These are phyloP conservation scores for Calophaca sinica DNA, from an alignment of 306 rosid genomes.

Conservation along the genomic window DNA sequence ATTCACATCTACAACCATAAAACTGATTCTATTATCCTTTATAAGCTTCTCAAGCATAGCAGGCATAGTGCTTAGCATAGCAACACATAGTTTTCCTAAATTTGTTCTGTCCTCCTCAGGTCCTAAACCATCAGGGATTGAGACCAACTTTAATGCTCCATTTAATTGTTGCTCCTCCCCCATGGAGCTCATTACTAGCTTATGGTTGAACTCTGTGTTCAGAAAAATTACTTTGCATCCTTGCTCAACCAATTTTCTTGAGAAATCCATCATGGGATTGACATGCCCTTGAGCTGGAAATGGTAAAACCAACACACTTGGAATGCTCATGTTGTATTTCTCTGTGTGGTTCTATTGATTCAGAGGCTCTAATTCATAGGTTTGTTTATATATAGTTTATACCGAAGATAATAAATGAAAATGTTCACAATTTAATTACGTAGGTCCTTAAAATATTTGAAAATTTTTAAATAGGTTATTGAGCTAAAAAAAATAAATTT, in stretches of 20 bases:
- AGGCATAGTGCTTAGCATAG: conserved; percentile 42
- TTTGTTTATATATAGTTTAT: too few relatives aligned
- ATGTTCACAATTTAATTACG: too few relatives aligned
- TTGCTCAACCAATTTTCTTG: conserved; percentile 38
- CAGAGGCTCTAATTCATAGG: neutral
- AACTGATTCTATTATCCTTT: conserved; percentile 19
- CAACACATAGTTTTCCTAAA: neutral
- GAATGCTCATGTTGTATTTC: conserved; percentile 29
- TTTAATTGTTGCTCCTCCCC: neutral
- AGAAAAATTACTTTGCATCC: conserved; percentile 55
- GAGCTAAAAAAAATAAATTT: too few relatives aligned
- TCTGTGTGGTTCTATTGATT: neutral
- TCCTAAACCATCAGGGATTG: conserved; percentile 53
- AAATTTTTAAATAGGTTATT: too few relatives aligned
- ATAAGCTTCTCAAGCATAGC: conserved; percentile 54
- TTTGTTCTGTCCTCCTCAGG: conserved; percentile 49
- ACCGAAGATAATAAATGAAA: too few relatives aligned
- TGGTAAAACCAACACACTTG: conserved; percentile 36
- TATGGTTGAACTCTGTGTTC: conserved; percentile 49
- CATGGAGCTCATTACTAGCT: conserved; percentile 41
- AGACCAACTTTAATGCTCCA: conserved; percentile 37
- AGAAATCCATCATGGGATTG: conserved; percentile 41
- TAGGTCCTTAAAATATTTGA: too few relatives aligned
- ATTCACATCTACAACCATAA: conserved; percentile 33
- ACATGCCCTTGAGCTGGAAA: conserved; percentile 48